Percentiles rank a stretch among this genome's conserved stretches.
These are phyloP conservation scores for Hyphodiscus sp. DNA, from an alignment of 2,329 filamentous ascomycete genomes.

Conservation along the genomic window DNA sequence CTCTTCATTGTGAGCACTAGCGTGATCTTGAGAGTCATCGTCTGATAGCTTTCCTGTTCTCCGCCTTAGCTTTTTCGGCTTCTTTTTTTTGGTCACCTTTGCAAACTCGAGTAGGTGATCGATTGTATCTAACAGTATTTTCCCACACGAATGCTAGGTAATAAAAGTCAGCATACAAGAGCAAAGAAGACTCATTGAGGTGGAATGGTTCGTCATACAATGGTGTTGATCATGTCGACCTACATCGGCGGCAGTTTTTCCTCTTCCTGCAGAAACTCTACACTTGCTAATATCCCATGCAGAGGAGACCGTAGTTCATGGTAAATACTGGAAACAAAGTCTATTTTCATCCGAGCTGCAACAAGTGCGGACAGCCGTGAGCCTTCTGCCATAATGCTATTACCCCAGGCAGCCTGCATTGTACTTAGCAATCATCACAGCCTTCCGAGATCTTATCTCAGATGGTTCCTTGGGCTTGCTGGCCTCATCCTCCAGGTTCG, in stretches of 20 bases:
- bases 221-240: too few relatives aligned
- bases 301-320: conserved; percentile 50
- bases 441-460: too few relatives aligned
- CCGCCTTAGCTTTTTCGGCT: conserved; percentile 6
- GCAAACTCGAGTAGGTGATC: conserved; percentile 34
- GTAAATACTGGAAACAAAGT: conserved; percentile 51
- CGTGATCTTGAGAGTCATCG: conserved; percentile 14
- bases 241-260: too few relatives aligned
- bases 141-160: conserved; percentile 33
- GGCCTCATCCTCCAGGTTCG: conserved; percentile 40
- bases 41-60: neutral
- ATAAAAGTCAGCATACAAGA: too few relatives aligned
- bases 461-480: too few relatives aligned
- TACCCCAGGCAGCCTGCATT: conserved; percentile 38
- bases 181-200: too few relatives aligned
- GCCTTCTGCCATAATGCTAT: conserved; percentile 47
- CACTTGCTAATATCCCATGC: conserved; percentile 47
- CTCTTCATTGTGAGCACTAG: conserved; percentile 14
- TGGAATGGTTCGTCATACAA: too few relatives aligned
- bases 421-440: too few relatives aligned
- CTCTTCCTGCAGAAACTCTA: conserved; percentile 44
- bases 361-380: conserved; percentile 42
- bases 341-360: conserved; percentile 44
- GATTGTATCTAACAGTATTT: conserved; percentile 32
- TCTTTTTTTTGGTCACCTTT: conserved; percentile 30